Percentiles rank a stretch among this genome's conserved stretches.
These are phyloP conservation scores for Cladosporium sp. DNA, from an alignment of 2,329 filamentous ascomycete species.

Conservation along the genomic window DNA sequence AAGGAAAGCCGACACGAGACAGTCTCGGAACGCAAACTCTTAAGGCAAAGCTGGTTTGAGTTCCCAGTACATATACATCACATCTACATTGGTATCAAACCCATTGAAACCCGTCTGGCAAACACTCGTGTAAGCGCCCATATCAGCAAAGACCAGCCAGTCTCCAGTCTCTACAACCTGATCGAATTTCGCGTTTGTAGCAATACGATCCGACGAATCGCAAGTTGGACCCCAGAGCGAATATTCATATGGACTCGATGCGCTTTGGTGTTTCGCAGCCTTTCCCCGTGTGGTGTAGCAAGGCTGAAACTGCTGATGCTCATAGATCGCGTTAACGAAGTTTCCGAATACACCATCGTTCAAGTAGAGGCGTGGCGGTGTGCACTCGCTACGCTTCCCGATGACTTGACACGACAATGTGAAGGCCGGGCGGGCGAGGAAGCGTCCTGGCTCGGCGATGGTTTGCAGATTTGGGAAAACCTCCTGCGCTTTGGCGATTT, in stretches of 20 bases:
- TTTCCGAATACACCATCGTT: neutral
- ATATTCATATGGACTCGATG: neutral
- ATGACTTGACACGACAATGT: neutral
- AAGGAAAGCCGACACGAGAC: neutral
- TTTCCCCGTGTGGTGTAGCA: neutral
- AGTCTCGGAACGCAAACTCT: too few relatives aligned
- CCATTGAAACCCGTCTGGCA: neutral
- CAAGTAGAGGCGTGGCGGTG: neutral
- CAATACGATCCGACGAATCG: neutral
- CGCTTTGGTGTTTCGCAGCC: neutral
- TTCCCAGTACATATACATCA: neutral
- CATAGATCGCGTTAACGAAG: neutral
- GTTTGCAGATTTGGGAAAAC: neutral
- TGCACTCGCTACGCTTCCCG: neutral
- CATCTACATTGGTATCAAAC: neutral
- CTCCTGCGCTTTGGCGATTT: neutral
- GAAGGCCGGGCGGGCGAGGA: neutral
- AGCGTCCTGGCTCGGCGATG: neutral
- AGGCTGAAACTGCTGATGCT: neutral
- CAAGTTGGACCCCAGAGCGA: neutral
- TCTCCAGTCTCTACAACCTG: neutral
- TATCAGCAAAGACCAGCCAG: neutral
- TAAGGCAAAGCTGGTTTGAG: neutral
- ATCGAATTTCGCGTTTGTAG: neutral
- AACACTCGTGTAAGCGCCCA: neutral